These are phyloP conservation scores for Sporisorium graminicola DNA, from an alignment of 1,284 basidiomycete species.

Conservation along the genomic window DNA sequence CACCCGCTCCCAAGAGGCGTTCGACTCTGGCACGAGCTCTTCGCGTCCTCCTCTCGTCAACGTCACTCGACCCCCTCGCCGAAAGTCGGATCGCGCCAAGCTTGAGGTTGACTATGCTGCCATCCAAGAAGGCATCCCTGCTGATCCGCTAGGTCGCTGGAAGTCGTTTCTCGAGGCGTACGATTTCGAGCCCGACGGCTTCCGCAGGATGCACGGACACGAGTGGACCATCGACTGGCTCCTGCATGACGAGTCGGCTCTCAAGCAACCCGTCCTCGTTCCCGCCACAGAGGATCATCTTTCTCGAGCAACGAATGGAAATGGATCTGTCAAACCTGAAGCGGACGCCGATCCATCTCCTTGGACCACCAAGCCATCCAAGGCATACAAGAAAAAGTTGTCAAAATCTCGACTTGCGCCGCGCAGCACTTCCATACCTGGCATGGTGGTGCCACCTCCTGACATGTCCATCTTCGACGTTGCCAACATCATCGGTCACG, in stretches of 20 bases:
- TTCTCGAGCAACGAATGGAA: not conserved
- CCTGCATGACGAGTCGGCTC: constrained; percentile 31
- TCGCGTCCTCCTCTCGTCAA: constrained; percentile 30
- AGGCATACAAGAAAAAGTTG: constrained; percentile 9
- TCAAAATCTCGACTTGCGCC: constrained; percentile 21
- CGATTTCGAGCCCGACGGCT: constrained; percentile 37
- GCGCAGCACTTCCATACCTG: constrained; percentile 39
- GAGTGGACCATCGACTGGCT: constrained; percentile 63
- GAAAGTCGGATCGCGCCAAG: constrained; percentile 48
- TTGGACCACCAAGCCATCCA: not conserved
- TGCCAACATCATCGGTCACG: constrained; percentile 77
- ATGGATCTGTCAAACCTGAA: constrained; percentile 2
- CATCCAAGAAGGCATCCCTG: constrained; percentile 59
- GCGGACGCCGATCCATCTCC: not conserved
- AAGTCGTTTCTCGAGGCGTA: constrained; percentile 41
- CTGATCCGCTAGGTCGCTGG: constrained; percentile 59
- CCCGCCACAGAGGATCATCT: constrained; percentile 17
- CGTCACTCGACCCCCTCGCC: constrained; percentile 36
- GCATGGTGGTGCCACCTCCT: constrained; percentile 82
- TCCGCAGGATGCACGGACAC: constrained; percentile 42
- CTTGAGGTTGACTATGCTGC: constrained; percentile 59
- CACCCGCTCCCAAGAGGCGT: constrained; percentile 14
- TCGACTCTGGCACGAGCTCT: constrained; percentile 26
- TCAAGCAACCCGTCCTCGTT: constrained; percentile 50
- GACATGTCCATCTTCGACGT: constrained; percentile 83